phyloP scores from a whole-genome alignment of 306 rosid species.

The Vigna radiata region DNA sequence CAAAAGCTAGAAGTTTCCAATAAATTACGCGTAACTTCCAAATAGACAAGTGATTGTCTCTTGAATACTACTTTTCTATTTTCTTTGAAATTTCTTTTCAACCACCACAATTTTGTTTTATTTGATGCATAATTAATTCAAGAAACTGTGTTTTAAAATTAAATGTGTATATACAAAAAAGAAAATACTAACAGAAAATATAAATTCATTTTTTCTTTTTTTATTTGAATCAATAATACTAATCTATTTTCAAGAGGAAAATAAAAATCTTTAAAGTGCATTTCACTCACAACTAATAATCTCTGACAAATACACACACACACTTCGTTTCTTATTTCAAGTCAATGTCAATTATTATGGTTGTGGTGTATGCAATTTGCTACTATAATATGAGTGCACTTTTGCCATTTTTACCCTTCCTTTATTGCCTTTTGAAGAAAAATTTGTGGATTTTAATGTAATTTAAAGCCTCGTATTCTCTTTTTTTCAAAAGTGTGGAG shows the following conservation, averaged over 20 bases:
- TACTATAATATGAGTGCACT: not conserved
- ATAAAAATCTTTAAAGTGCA: not conserved
- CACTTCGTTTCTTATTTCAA: not conserved
- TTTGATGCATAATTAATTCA: not conserved
- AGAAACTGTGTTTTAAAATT: not conserved
- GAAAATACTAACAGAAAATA: too few relatives aligned
- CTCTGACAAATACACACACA: not conserved
- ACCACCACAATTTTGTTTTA: slow-evolving; percentile 15
- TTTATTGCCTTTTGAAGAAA: not conserved
- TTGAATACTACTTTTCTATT: not conserved
- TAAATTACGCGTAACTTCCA: not conserved
- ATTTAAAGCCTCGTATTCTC: not conserved
- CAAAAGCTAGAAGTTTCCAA: not conserved
- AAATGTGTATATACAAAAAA: not conserved
- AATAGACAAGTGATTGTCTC: not conserved
- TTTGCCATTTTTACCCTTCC: not conserved
- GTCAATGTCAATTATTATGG: slow-evolving; percentile 1
- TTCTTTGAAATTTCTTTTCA: not conserved
- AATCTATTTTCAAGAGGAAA: too few relatives aligned
- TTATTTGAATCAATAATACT: too few relatives aligned
- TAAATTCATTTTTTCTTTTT: too few relatives aligned
- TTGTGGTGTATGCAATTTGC: not conserved
- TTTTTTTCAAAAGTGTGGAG: not conserved
- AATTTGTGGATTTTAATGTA: not conserved
- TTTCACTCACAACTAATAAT: not conserved